phyloP scores from a whole-genome alignment of 208 protist species.

The Crithidia fasciculata region DNA sequence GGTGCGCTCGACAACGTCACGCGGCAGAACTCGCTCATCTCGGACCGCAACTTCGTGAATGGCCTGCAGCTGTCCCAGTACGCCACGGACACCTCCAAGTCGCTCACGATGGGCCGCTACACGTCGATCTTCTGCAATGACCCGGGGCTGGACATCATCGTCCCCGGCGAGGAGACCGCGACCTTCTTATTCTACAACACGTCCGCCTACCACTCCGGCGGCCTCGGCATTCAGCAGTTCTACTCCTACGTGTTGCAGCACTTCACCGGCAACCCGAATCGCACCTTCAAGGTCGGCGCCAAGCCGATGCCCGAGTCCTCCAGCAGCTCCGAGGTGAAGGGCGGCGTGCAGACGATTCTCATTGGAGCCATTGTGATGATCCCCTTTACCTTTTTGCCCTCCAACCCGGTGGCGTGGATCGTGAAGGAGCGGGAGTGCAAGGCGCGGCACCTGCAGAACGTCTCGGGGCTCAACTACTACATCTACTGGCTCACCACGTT shows the following conservation, averaged over 20 bases:
- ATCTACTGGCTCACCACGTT: conserved; percentile 88
- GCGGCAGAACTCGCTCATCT: conserved; percentile 17
- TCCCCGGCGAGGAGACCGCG: conserved; percentile 26
- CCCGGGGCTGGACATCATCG: conserved; percentile 40
- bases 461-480: conserved; percentile 63
- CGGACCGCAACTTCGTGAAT: conserved; percentile 28
- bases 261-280: conserved; percentile 16
- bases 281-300: conserved; percentile 15
- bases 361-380: conserved; percentile 70
- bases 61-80: conserved; percentile 33
- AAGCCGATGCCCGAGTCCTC: conserved; percentile 45
- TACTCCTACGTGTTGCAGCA: conserved; percentile 47
- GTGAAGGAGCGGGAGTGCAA: conserved; percentile 84
- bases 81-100: conserved; percentile 42
- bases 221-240: conserved; percentile 42
- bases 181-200: conserved; percentile 65
- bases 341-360: conserved; percentile 49
- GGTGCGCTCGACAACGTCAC: conserved; percentile 22
- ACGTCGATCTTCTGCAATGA: conserved; percentile 36
- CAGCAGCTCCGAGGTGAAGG: conserved; percentile 23
- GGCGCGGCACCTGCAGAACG: conserved; percentile 70
- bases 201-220: conserved; percentile 51
- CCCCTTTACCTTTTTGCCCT: conserved; percentile 76
- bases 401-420: conserved; percentile 69
- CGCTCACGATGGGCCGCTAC: conserved; percentile 47